Conservation (phyloP, 129 eudicot genomes). For the sunflower (Helianthus annuus) region HanXRQr2.0-SUNRISE NC_035440.2:54754667-54755166, state of each 20-base stretch:
- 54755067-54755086: no score
- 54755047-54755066: no score
- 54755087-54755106: no score
- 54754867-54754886: constrained; percentile 15
- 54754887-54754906: constrained; percentile 13
- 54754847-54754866: constrained; percentile 24
- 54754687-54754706: constrained; percentile 8
- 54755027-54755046: neutral
- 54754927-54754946: neutral
- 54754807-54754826: neutral
- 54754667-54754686: neutral
- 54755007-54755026: neutral
- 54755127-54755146: no score
- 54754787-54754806: constrained; percentile 2
- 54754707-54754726: neutral
- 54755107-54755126: no score
- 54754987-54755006: neutral
- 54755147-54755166: no score
- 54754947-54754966: constrained; percentile 21
- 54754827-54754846: constrained; percentile 2
- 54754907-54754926: neutral
- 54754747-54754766: constrained; percentile 20
- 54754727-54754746: constrained; percentile 8
- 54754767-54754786: constrained; percentile 23
- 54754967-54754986: constrained; percentile 18